phyloP scores from a whole-genome alignment of 495 filamentous ascomycete genomes.

The Usnea hakonensis region DNA sequence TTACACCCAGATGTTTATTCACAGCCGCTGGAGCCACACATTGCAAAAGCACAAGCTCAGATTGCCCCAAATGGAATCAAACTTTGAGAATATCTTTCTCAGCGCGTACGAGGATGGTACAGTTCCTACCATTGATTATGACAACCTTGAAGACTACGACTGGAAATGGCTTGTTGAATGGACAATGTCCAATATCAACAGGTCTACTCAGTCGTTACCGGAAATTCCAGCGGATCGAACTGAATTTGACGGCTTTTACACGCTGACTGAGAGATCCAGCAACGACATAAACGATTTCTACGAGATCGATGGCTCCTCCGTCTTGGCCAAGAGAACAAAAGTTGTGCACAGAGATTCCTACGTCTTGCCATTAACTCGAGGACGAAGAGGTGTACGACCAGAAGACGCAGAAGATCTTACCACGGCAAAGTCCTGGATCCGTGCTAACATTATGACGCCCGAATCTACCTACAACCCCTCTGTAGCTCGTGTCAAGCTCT shows the following conservation, averaged over 20 bases:
- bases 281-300: constrained; percentile 37
- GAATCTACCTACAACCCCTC: constrained; percentile 39
- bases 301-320: constrained; percentile 29
- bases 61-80: constrained; percentile 60
- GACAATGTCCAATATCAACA: constrained; percentile 47
- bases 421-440: constrained; percentile 53
- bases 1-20: constrained; percentile 48
- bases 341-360: constrained; percentile 36
- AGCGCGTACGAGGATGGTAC: constrained; percentile 64
- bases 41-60: constrained; percentile 51
- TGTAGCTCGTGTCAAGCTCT: constrained; percentile 39
- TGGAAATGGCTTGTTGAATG: constrained; percentile 71
- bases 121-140: constrained; percentile 63
- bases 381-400: constrained; percentile 1
- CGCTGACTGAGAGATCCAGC: constrained; percentile 33
- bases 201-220: constrained; percentile 35
- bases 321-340: constrained; percentile 31
- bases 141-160: constrained; percentile 63
- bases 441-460: constrained; percentile 49
- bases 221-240: constrained; percentile 46
- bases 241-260: constrained; percentile 43
- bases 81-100: constrained; percentile 70
- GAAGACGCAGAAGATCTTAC: constrained; percentile 28
- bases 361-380: constrained; percentile 21
- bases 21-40: constrained; percentile 52